Base-by-base conservation (phyloP, 805 yeast genomes). In the Ogataea ganodermae region DNA sequence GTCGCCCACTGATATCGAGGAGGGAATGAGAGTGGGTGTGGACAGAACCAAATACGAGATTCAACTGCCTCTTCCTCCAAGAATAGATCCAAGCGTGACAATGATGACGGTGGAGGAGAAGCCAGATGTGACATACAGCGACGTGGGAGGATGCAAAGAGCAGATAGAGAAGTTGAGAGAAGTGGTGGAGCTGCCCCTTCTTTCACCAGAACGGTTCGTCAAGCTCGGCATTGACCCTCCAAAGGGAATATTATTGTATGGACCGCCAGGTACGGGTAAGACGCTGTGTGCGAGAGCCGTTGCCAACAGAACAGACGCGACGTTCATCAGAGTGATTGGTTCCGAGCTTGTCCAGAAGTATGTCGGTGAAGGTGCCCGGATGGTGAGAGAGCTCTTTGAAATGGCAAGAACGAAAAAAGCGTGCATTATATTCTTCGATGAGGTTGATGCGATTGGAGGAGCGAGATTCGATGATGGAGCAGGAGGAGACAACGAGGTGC, bases 61-160 rank as follows among this genome's bases (percentile, higher is more conserved):
- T 64, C 96, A 92, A 75, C 76, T 94, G 61, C 99, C 99, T 24
- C 76, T 94, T 56, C 99, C 99, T 9, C 99, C 99, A 46, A 78
- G 96, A 63, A 94, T 94, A 65, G 99, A 94, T 68, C 98, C 99
- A 12, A 80, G 90, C 32, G 99, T 94, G 45, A 94, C 99, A 6
- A 94, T 94, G 99, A 94, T 94, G 99, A 92, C 98, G 1, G 99
- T 94, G 40, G 99, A 94, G 70, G 99, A 94, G 71, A 94, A 94
- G 69, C 99, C 99, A 12, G 99, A 94, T 70, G 98, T 94, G 31
- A 94, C 99, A 1, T 94, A 94, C 69, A 88, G 95, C 52, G 99
- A 94, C 67, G 91, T 94, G 53, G 99, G 99, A 60, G 99, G 99
- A 31, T 89, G 97, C 68, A 94, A 94, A 74, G 98, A 94, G 53